These are phyloP conservation scores for Zhuliangozyma blackwelliae DNA, from an alignment of 1,139 yeast species.

Conservation along the genomic window DNA sequence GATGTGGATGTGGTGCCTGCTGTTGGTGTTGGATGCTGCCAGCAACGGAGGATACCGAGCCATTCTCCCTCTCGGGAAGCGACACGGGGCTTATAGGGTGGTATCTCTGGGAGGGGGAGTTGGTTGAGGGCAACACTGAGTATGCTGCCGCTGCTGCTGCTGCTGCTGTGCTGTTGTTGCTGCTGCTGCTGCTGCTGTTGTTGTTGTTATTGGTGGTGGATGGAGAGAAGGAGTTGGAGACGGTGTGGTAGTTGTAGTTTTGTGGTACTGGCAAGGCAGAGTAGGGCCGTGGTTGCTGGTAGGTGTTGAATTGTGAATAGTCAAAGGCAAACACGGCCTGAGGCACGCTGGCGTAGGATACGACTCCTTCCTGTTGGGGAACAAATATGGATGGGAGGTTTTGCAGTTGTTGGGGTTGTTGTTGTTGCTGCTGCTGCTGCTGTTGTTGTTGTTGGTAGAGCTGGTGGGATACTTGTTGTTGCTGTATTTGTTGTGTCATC, in stretches of 20 bases:
- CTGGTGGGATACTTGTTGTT: no score
- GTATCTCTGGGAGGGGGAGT: constrained; percentile 6
- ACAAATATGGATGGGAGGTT: constrained; percentile 6
- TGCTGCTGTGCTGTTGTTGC: no score
- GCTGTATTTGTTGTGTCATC: neutral
- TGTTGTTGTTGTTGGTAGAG: no score
- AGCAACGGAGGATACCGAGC: constrained; percentile 4
- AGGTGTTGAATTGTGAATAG: constrained; percentile 1
- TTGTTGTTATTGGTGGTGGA: no score
- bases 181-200: no score
- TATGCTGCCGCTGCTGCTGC: neutral
- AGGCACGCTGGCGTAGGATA: neutral
- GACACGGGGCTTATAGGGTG: constrained; percentile 12
- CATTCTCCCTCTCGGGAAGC: constrained; percentile 8
- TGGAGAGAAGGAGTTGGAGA: no score
- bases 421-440: no score
- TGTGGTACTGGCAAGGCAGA: constrained; percentile 4
- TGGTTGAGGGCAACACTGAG: constrained; percentile 4
- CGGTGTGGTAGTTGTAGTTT: constrained; percentile 1
- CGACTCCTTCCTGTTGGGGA: constrained; percentile 2
- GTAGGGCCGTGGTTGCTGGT: constrained; percentile 3
- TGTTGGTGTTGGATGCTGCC: constrained; percentile 1
- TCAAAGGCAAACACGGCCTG: constrained; percentile 2
- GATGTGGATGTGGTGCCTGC: constrained; percentile 1
- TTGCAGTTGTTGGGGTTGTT: no score